A percentile compares a stretch with the other conserved stretches of the same genome.
Evolutionary conservation across 345 rosid species (phyloP).

Genomic region (Gossypium bickii): DNA sequence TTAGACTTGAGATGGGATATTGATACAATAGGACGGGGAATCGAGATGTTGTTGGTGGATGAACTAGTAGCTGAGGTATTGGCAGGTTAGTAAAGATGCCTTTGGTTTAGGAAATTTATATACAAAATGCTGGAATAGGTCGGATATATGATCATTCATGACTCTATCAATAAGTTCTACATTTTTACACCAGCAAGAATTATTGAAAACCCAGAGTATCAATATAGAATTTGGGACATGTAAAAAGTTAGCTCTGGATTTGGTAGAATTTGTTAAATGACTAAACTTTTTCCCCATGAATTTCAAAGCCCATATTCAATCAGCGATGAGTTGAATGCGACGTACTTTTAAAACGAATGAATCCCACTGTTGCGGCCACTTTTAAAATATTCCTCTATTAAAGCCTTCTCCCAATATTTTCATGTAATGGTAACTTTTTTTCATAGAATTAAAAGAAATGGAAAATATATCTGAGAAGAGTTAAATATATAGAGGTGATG

Average conservation of each 20-base stretch:
- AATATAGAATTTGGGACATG: neutral
- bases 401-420: too few species aligned
- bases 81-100: conserved; percentile 18
- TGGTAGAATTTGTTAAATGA: neutral
- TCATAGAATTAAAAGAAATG: too few species aligned
- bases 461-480: too few species aligned
- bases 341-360: too few species aligned
- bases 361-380: too few species aligned
- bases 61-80: conserved; percentile 57
- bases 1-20: conserved; percentile 47
- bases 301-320: neutral
- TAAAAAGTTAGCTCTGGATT: neutral
- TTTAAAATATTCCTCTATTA: too few species aligned
- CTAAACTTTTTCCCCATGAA: neutral
- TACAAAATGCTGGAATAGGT: conserved; percentile 20
- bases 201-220: neutral
- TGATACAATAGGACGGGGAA: conserved; percentile 60
- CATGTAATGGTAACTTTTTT: too few species aligned
- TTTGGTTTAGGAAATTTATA: conserved; percentile 23
- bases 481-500: too few species aligned
- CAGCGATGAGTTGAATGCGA: too few species aligned
- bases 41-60: conserved; percentile 57
- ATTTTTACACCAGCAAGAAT: conserved; percentile 5
- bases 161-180: conserved; percentile 17
- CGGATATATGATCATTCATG: conserved; percentile 18